These are phyloP conservation scores for Eucalyptus coolabah DNA, from an alignment of 345 rosid species.

Conservation along the genomic window DNA sequence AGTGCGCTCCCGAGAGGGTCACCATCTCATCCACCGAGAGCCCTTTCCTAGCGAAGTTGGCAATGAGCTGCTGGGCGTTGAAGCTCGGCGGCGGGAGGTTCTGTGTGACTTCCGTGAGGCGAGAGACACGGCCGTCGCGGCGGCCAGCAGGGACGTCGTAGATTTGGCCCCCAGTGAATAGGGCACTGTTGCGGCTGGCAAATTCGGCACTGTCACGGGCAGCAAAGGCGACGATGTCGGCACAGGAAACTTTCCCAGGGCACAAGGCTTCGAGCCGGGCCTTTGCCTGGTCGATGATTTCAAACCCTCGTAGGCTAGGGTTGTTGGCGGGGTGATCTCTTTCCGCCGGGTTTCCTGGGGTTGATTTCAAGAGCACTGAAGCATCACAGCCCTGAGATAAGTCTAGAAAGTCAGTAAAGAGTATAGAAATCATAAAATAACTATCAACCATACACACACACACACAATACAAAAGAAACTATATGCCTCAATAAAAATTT, in stretches of 20 bases:
- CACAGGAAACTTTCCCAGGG: constrained; percentile 23
- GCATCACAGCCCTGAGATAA: constrained; percentile 31
- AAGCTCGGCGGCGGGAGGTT: constrained; percentile 12
- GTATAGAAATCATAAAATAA: background rate
- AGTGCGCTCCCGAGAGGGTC: constrained; percentile 38
- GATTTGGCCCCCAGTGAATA: constrained; percentile 1
- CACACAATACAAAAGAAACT: background rate
- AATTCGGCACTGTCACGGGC: constrained; percentile 19
- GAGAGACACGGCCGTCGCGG: constrained; percentile 24
- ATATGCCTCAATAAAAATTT: background rate
- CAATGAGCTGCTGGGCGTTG: constrained; percentile 8
- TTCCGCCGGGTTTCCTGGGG: constrained; percentile 9
- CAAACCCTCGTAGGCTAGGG: constrained; percentile 27
- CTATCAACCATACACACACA: background rate
- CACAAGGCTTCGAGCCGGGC: constrained; percentile 19
- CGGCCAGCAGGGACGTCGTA: constrained; percentile 27
- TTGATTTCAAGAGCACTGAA: constrained; percentile 21
- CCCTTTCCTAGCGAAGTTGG: constrained; percentile 17
- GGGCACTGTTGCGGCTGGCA: constrained; percentile 3
- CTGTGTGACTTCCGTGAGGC: background rate
- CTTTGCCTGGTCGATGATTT: constrained; percentile 32
- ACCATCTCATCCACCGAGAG: constrained; percentile 30
- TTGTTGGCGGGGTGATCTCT: constrained; percentile 20
- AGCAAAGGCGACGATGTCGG: constrained; percentile 37
- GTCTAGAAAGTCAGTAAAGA: background rate